A percentile compares a stretch with the other conserved stretches of the same genome.
These are phyloP conservation scores for Wickerhamomyces hampshirensis DNA, from an alignment of 805 yeast genomes.

Conservation along the genomic window DNA sequence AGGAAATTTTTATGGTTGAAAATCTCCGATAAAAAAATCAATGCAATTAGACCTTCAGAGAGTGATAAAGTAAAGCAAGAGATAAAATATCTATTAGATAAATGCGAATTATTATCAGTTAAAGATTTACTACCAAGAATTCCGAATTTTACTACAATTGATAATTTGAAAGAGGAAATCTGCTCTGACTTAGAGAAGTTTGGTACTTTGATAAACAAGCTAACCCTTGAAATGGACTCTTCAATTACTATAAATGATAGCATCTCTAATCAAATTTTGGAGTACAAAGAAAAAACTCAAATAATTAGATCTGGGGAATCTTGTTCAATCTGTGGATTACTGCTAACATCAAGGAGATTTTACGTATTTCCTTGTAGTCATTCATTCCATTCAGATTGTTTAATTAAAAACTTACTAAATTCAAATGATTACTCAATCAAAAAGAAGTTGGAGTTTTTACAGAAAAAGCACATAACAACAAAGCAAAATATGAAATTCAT, in stretches of 20 bases:
- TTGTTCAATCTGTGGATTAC: conserved; percentile 65
- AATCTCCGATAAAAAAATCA: conserved; percentile 37
- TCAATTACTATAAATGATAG: conserved; percentile 58
- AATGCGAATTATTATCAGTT: conserved; percentile 52
- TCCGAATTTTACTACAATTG: conserved; percentile 79
- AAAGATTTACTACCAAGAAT: conserved; percentile 81
- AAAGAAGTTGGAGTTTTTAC: conserved; percentile 51
- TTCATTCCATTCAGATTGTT: conserved; percentile 84
- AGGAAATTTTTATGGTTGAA: conserved; percentile 73
- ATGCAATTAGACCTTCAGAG: conserved; percentile 18
- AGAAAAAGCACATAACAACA: conserved; percentile 28
- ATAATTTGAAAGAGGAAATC: conserved; percentile 78
- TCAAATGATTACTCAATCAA: conserved; percentile 66
- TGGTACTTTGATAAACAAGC: conserved; percentile 56
- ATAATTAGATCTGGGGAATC: conserved; percentile 80
- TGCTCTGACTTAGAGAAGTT: conserved; percentile 73
- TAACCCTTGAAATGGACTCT: conserved; percentile 71
- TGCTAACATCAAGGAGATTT: conserved; percentile 69
- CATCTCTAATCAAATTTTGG: conserved; percentile 54
- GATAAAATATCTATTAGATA: conserved; percentile 34
- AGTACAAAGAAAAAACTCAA: conserved; percentile 50
- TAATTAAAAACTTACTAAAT: conserved; percentile 53
- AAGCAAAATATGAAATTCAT: conserved; percentile 24
- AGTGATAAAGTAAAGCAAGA: conserved; percentile 26
- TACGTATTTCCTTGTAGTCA: conserved; percentile 87